These are phyloP conservation scores for Grosmannia penicillata DNA, from an alignment of 2,329 filamentous ascomycete species.

Conservation along the genomic window DNA sequence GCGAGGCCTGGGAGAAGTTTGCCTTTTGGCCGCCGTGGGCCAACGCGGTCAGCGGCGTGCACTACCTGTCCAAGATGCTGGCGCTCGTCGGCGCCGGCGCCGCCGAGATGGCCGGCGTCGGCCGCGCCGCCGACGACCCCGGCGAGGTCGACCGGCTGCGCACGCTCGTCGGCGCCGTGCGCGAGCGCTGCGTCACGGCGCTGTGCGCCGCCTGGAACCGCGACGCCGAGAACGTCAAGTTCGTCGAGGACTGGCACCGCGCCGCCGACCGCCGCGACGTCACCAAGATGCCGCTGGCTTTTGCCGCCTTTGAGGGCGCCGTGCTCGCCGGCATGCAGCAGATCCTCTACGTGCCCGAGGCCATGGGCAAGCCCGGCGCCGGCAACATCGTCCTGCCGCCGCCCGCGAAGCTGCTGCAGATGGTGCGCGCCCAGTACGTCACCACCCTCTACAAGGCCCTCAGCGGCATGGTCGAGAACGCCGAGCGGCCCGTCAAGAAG, in stretches of 20 bases:
- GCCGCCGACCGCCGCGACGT: conserved; percentile 70
- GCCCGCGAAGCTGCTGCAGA: conserved; percentile 72
- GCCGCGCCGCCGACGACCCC: conserved; percentile 36
- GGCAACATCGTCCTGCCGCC: conserved; percentile 73
- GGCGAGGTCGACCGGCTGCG: conserved; percentile 58
- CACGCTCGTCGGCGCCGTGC: conserved; percentile 57
- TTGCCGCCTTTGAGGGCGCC: conserved; percentile 71
- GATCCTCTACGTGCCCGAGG: conserved; percentile 84
- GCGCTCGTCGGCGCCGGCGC: conserved; percentile 73
- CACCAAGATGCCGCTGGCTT: conserved; percentile 79
- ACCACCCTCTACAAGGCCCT: conserved; percentile 87
- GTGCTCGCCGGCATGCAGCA: conserved; percentile 82
- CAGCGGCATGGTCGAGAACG: conserved; percentile 94
- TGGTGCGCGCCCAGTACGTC: conserved; percentile 84
- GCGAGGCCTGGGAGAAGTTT: conserved; percentile 82
- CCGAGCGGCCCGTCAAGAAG: conserved; percentile 57
- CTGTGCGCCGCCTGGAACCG: conserved; percentile 85
- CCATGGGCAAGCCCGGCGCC: conserved; percentile 57
- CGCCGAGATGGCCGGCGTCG: conserved; percentile 73
- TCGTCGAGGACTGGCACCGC: conserved; percentile 85
- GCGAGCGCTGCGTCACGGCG: conserved; percentile 75
- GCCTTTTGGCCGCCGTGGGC: conserved; percentile 93
- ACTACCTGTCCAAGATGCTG: conserved; percentile 75
- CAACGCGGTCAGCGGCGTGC: conserved; percentile 81
- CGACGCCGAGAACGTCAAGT: conserved; percentile 84